phyloP scores from a whole-genome alignment of 805 yeast species.

The Monosporozyma siamensis region DNA sequence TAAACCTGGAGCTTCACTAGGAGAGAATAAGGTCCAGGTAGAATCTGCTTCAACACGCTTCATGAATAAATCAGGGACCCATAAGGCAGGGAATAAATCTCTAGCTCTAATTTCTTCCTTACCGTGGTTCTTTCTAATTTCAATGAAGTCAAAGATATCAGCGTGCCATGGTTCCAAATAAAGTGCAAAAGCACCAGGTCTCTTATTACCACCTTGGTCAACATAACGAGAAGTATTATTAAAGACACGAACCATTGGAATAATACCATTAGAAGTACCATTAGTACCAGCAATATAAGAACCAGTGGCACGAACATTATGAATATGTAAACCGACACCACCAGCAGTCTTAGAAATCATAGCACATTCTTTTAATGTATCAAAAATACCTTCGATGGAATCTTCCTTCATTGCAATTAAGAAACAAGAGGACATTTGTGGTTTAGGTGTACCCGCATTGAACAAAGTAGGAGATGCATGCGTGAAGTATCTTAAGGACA shows the following conservation, averaged over 20 bases:
- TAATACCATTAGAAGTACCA: constrained; percentile 82
- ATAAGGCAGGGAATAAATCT: constrained; percentile 80
- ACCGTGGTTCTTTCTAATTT: constrained; percentile 86
- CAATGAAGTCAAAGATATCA: constrained; percentile 76
- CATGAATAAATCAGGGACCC: constrained; percentile 95
- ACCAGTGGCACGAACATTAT: constrained; percentile 76
- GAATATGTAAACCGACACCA: constrained; percentile 83
- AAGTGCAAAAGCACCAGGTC: constrained; percentile 94
- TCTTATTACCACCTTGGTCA: constrained; percentile 94
- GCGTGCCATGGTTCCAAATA: constrained; percentile 96
- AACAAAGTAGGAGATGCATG: constrained; percentile 93
- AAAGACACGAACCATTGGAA: constrained; percentile 89
- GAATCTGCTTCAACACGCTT: constrained; percentile 68
- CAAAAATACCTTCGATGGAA: constrained; percentile 88
- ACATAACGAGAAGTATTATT: constrained; percentile 93
- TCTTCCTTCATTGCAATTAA: constrained; percentile 83
- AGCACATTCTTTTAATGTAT: constrained; percentile 78
- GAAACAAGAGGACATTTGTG: constrained; percentile 88
- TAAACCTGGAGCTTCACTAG: constrained; percentile 78
- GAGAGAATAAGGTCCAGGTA: constrained; percentile 84
- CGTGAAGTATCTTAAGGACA: constrained; percentile 78
- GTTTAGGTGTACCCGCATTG: constrained; percentile 80
- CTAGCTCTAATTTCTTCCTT: constrained; percentile 88
- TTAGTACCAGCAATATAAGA: constrained; percentile 82
- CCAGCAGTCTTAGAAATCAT: constrained; percentile 89